Evolutionary conservation across 805 yeast genomes (phyloP).

Genomic region (Candida tallmaniae): DNA sequence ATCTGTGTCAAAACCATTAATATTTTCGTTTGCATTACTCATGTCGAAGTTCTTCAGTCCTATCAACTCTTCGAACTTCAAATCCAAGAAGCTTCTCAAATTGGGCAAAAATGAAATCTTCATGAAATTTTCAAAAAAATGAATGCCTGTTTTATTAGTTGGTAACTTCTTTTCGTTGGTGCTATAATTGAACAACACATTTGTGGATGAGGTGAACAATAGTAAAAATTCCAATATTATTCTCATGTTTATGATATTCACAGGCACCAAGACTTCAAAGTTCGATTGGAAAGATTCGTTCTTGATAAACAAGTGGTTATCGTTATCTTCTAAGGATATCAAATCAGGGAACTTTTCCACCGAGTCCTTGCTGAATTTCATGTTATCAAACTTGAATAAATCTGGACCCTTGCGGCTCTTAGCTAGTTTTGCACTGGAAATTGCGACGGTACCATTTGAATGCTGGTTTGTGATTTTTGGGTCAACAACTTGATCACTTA

Average conservation of each 20-base stretch:
- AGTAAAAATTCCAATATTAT: constrained; percentile 70
- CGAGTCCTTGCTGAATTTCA: constrained; percentile 7
- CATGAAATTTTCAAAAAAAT: constrained; percentile 65
- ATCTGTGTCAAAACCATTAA: constrained; percentile 1
- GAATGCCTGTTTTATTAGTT: constrained; percentile 18
- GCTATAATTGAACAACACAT: constrained; percentile 1
- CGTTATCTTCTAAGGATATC: constrained; percentile 2
- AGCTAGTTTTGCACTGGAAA: background rate
- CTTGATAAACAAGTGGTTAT: constrained; percentile 47
- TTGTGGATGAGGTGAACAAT: constrained; percentile 58
- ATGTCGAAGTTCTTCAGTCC: constrained; percentile 3
- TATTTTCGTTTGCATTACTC: constrained; percentile 5
- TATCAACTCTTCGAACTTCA: constrained; percentile 4
- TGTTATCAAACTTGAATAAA: constrained; percentile 31
- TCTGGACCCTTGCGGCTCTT: constrained; percentile 16
- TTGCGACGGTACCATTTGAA: background rate
- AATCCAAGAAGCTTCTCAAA: constrained; percentile 49
- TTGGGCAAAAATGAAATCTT: constrained; percentile 57
- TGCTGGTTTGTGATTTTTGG: constrained; percentile 11
- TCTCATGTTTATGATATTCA: constrained; percentile 76
- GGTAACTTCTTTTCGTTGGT: constrained; percentile 4
- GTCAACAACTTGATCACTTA: constrained; percentile 18
- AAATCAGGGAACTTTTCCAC: constrained; percentile 9
- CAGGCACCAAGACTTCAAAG: constrained; percentile 62
- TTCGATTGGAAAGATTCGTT: constrained; percentile 52